Percentiles rank a stretch among this genome's conserved stretches.
phyloP scores from a whole-genome alignment of 2,329 filamentous ascomycete genomes.

The Madurella mycetomatis region DNA sequence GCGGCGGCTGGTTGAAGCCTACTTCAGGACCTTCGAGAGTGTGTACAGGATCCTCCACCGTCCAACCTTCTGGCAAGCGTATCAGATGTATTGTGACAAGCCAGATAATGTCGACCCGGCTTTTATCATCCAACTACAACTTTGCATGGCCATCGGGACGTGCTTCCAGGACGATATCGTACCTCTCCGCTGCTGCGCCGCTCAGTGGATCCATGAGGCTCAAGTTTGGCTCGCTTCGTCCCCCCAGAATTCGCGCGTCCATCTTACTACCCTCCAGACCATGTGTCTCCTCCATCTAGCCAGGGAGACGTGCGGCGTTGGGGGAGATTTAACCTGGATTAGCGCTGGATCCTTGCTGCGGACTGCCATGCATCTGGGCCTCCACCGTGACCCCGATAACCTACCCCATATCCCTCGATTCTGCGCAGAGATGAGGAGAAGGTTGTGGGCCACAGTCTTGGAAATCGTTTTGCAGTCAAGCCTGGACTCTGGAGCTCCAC shows the following conservation, averaged over 20 bases:
- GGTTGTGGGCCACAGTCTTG: conserved; percentile 53
- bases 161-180: conserved; percentile 44
- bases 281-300: conserved; percentile 49
- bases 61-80: conserved; percentile 53
- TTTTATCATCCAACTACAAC: conserved; percentile 51
- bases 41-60: conserved; percentile 54
- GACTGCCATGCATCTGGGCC: conserved; percentile 53
- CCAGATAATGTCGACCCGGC: conserved; percentile 36
- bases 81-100: conserved; percentile 46
- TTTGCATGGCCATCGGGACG: conserved; percentile 50
- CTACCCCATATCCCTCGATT: conserved; percentile 45
- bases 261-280: conserved; percentile 46
- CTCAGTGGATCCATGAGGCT: conserved; percentile 50
- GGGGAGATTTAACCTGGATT: conserved; percentile 50
- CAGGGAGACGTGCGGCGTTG: conserved; percentile 43
- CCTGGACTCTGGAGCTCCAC: conserved; percentile 47
- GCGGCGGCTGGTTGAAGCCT: conserved; percentile 45
- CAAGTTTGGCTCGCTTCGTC: conserved; percentile 47
- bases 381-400: conserved; percentile 52
- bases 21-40: conserved; percentile 47
- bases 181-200: conserved; percentile 39
- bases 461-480: conserved; percentile 51
- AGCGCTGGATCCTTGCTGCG: conserved; percentile 47
- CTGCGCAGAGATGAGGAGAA: conserved; percentile 49
- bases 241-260: conserved; percentile 46